These are phyloP conservation scores for Antrodiella citrinella DNA, from an alignment of 768 basidiomycete species.

Conservation along the genomic window DNA sequence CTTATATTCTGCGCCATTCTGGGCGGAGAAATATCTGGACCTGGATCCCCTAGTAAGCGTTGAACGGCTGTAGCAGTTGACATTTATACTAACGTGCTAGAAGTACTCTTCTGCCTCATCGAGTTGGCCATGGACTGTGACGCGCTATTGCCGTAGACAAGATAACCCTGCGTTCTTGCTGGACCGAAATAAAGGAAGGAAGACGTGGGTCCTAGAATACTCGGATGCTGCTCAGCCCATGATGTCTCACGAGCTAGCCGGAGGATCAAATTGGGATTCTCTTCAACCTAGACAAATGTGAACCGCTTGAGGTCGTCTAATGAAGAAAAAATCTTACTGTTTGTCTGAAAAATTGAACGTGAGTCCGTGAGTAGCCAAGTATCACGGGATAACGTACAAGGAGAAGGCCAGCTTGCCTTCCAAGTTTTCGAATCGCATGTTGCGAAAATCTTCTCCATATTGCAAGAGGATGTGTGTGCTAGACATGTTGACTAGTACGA, in stretches of 20 bases:
- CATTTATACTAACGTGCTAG: conserved; percentile 47
- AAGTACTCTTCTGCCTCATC: conserved; percentile 48
- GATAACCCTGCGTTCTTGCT: conserved; percentile 46
- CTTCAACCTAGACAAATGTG: conserved; percentile 35
- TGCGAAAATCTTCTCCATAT: conserved; percentile 56
- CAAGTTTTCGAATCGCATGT: conserved; percentile 52
- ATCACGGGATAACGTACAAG: conserved; percentile 44
- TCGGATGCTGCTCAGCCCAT: conserved; percentile 62
- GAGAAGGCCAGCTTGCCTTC: conserved; percentile 61
- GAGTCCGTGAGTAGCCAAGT: no score
- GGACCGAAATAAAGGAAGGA: conserved; percentile 76
- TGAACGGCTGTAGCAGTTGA: no score
- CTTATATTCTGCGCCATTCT: conserved; percentile 63
- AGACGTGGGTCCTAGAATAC: conserved; percentile 73
- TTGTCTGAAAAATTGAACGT: no score
- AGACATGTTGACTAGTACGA: conserved; percentile 23
- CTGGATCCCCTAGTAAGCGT: no score
- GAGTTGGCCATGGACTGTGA: conserved; percentile 49
- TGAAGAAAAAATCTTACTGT: no score
- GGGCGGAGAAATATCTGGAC: conserved; percentile 68
- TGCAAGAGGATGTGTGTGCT: conserved; percentile 47
- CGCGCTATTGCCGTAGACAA: conserved; percentile 61
- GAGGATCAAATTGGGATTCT: conserved; percentile 53
- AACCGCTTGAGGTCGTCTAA: not conserved
- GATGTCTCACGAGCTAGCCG: conserved; percentile 54